Evolutionary conservation across 805 yeast genomes (phyloP), one percentile per base, ranked within the genome.

Genomic region (Wickerhamomyces queroliae): DNA sequence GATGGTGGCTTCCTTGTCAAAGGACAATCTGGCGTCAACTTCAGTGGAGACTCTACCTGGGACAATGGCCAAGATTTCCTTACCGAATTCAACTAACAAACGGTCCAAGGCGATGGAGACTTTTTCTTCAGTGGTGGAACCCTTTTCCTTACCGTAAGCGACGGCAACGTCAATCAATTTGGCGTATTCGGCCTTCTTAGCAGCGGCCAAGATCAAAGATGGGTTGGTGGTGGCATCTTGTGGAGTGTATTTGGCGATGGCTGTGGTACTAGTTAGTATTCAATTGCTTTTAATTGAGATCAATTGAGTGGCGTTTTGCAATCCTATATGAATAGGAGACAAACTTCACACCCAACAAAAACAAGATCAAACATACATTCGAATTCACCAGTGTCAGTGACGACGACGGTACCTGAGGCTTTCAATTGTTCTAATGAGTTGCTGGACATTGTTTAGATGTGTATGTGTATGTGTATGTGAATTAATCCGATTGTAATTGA

Each of bases 191-290:
- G 89, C 67, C 72, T 89, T 86, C 70, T 83, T 86, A 42, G 98
- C 62, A 43, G 99, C 99, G 50, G 98, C 98, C 56, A 93, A 74
- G 59, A 93, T 91, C 72, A 93, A 76, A 33, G 98, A 89, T 52
- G 99, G 99, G 76, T 93, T 93, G 64, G 99, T 93, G 56, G 99
- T 93, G 52, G 99, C 96, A 69, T 93, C 99, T 74, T 93, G 98
- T 53, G 99, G 99, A 56, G 93, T 87, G 75, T 84, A 93, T 70
- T 90, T 88, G 62, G 96, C 96, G 64, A 93, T 93, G 49, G 93
- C 52, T 62, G 42, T 31, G n/a, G 17, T 18, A 11, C 19, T 8
- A 12, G 33, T 30, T 30, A 30, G 31, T 28, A 28, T 11, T 37
- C 13, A 29, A 20, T 19, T 10, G 19, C n/a, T 26, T 26, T 7